These are phyloP conservation scores for Castanea mollissima DNA, from an alignment of 306 rosid species.

Conservation along the genomic window DNA sequence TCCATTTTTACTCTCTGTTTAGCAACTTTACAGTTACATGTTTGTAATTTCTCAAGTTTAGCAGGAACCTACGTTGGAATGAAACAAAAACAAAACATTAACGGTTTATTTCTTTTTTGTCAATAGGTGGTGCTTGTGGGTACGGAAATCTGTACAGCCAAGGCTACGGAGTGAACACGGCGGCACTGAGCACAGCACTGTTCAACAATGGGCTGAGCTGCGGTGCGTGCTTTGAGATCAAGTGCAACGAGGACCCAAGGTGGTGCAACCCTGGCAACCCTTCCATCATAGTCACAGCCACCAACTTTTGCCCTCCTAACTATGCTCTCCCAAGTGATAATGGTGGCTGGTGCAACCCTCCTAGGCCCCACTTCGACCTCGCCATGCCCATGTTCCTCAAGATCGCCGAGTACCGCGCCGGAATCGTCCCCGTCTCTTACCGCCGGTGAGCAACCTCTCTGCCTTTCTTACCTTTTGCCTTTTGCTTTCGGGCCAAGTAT, in stretches of 20 bases:
- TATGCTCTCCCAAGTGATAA: constrained; percentile 77
- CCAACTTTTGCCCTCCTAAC: constrained; percentile 95
- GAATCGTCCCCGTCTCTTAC: constrained; percentile 86
- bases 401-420: constrained; percentile 94
- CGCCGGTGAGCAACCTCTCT: constrained; percentile 61
- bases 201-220: constrained; percentile 89
- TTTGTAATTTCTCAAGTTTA: not conserved
- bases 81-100: not conserved
- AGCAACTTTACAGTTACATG: too few species aligned
- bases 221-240: constrained; percentile 87
- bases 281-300: constrained; percentile 80
- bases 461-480: not conserved
- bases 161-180: constrained; percentile 91
- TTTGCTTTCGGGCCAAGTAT: not conserved
- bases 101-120: too few species aligned
- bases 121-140: constrained; percentile 88
- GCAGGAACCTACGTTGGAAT: not conserved
- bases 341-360: constrained; percentile 99
- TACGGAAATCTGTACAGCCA: constrained; percentile 94
- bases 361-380: constrained; percentile 88
- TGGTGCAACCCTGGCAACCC: constrained; percentile 96
- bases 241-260: constrained; percentile 65
- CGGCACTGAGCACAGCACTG: constrained; percentile 89
- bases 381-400: constrained; percentile 99
- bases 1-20: not conserved